Conservation (phyloP, 768 basidiomycete genomes). For the Saitozyma sp. region DNA sequence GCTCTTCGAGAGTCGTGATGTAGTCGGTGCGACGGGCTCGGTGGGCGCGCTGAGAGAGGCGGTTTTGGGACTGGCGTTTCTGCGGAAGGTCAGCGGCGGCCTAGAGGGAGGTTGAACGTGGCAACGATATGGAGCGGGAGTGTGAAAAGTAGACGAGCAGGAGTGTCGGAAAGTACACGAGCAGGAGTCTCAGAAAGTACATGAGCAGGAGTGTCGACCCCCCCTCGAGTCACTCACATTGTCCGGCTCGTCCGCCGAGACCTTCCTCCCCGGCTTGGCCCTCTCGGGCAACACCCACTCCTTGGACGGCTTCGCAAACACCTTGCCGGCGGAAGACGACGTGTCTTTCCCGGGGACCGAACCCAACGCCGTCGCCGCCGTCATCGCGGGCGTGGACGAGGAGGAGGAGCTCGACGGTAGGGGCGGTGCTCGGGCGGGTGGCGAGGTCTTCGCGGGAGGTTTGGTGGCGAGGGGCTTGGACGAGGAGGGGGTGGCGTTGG, state of each 20-base stretch:
- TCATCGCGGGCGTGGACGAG: too few species aligned
- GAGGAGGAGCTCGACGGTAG: constrained; percentile 3
- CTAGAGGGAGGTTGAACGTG: too few species aligned
- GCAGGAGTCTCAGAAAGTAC: too few species aligned
- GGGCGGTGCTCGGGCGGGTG: not conserved
- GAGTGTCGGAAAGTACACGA: too few species aligned
- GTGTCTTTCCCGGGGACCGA: constrained; percentile 36
- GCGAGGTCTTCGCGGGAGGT: constrained; percentile 1
- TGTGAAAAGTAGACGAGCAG: too few species aligned
- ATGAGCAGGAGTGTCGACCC: too few species aligned
- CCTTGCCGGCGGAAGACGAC: constrained; percentile 45
- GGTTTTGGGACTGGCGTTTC: constrained; percentile 47
- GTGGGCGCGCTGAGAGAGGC: constrained; percentile 44
- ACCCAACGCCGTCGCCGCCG: too few species aligned
- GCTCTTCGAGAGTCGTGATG: constrained; percentile 41
- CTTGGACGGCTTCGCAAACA: constrained; percentile 50
- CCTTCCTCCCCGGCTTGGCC: constrained; percentile 50
- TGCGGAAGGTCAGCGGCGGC: constrained; percentile 4
- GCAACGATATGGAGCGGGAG: too few species aligned
- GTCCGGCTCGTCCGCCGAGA: constrained; percentile 40
- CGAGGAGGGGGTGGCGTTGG: constrained; percentile 4
- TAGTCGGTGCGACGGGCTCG: constrained; percentile 43
- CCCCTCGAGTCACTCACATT: constrained; percentile 30
- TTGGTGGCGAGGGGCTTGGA: constrained; percentile 1
- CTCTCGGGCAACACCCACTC: constrained; percentile 52